Conservation (phyloP, 129 eudicot species). For the Chrysanthemum seticuspe region DNA sequence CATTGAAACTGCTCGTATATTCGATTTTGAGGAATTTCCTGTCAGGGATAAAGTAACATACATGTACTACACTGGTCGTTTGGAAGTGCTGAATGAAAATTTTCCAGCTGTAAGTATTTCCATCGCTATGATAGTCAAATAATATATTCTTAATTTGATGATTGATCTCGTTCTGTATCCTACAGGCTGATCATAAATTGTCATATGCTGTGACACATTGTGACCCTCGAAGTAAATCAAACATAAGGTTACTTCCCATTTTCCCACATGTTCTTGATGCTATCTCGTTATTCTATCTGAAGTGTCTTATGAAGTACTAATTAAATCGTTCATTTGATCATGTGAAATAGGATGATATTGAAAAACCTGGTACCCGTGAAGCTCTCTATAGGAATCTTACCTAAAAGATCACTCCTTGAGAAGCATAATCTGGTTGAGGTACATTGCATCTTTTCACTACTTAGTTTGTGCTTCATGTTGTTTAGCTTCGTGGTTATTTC, state of each 20-base stretch:
- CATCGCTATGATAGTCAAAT: neutral
- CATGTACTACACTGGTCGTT: too few species aligned
- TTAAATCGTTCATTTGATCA: too few species aligned
- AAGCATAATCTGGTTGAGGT: conserved; percentile 79
- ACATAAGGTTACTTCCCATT: conserved; percentile 58
- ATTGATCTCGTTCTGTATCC: neutral
- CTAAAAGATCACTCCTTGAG: conserved; percentile 60
- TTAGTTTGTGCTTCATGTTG: neutral
- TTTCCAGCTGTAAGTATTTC: too few species aligned
- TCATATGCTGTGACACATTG: conserved; percentile 84
- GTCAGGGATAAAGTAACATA: too few species aligned
- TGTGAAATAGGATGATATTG: conserved; percentile 79
- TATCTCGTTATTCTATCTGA: neutral
- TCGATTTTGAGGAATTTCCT: too few species aligned
- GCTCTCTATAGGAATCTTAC: conserved; percentile 95
- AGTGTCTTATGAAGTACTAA: neutral
- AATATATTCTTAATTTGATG: neutral
- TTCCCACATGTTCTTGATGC: conserved; percentile 3
- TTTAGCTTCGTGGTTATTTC: neutral
- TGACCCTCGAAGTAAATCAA: conserved; percentile 63
- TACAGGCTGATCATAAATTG: conserved; percentile 87
- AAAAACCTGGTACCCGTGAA: conserved; percentile 96
- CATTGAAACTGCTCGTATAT: too few species aligned
- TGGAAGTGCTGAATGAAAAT: too few species aligned
- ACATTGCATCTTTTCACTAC: conserved; percentile 4